phyloP scores from a whole-genome alignment of 164 flowering plant genomes.

The Protea cynaroides region DNA sequence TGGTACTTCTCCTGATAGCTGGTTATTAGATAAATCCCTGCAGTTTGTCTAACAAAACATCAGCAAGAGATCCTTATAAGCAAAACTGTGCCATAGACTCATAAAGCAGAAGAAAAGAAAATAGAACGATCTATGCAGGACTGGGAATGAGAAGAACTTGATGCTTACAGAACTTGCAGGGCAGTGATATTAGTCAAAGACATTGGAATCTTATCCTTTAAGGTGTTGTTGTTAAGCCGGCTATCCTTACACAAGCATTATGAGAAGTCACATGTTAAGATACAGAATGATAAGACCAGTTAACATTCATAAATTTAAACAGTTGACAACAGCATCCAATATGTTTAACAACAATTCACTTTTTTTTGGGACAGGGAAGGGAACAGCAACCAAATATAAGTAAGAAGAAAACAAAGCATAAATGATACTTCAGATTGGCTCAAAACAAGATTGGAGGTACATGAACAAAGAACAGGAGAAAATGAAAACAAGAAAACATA shows the following conservation, averaged over 20 bases:
- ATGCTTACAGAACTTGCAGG: constrained; percentile 65
- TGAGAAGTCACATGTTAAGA: constrained; percentile 13
- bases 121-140: background rate
- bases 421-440: no score
- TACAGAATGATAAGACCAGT: constrained; percentile 2
- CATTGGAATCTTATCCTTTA: constrained; percentile 49
- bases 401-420: no score
- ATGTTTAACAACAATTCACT: background rate
- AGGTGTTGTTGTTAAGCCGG: constrained; percentile 67
- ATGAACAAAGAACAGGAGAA: no score
- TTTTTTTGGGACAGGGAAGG: no score
- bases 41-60: constrained; percentile 4
- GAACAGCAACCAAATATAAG: no score
- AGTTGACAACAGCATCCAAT: background rate
- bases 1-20: constrained; percentile 47
- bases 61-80: background rate
- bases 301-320: background rate
- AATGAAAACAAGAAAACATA: no score
- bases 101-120: background rate
- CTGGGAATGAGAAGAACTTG: background rate
- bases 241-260: constrained; percentile 42
- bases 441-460: no score
- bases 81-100: background rate
- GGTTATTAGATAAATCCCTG: constrained; percentile 70
- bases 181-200: constrained; percentile 44